Base-by-base conservation (phyloP, 768 basidiomycete species). In the Cantharellus anzutake region DNA sequence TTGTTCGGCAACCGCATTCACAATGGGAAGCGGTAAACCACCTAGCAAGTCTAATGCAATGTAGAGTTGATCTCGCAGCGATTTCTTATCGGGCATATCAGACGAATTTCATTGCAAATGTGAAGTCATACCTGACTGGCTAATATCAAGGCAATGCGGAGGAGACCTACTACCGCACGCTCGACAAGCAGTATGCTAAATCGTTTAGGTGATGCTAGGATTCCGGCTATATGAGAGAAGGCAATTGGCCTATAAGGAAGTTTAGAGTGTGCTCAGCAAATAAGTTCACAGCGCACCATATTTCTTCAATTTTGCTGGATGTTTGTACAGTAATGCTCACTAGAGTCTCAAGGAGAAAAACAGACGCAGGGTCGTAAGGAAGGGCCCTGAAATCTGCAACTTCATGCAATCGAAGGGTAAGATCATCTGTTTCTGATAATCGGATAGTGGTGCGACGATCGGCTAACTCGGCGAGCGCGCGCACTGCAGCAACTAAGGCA, bases 281-380 rank as follows among this genome's bases (percentile, higher is more conserved):
- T 39, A 52, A 53, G 48, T 14, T 37, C 41, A 44, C 7, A 39
- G 69, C 81, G 64, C 64, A 87, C 94, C 96, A 99, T 48, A 89
- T 77, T 51, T 98, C 92, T 60, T 84, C 84, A 37, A 97, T 83
- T 64, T 83, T 78, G 61, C 82, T 78, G 4, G 83, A 78, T 1
- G 84, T 79, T 61, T 88, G 81, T 63, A 79, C 82, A 2, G 85
- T 78, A 44, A 98, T 81, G 69, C 90, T 94, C 64, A 90, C 82
- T 84, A 97, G 94, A 56, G 81, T 87, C 70, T 99, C 96, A 62
- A 98, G 71, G 42, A 98, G 80, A 72, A 97, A 94, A 0, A 96
- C 83, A 4, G 92, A 88, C 2, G 91, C 88, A 5, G 96, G 91
- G 68, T 99, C 96, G 65, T 98, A 99, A 5, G 93, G 81, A 4